These are phyloP conservation scores for Ehretia macrophylla DNA, from an alignment of 257 asterid genomes.

Conservation along the genomic window DNA sequence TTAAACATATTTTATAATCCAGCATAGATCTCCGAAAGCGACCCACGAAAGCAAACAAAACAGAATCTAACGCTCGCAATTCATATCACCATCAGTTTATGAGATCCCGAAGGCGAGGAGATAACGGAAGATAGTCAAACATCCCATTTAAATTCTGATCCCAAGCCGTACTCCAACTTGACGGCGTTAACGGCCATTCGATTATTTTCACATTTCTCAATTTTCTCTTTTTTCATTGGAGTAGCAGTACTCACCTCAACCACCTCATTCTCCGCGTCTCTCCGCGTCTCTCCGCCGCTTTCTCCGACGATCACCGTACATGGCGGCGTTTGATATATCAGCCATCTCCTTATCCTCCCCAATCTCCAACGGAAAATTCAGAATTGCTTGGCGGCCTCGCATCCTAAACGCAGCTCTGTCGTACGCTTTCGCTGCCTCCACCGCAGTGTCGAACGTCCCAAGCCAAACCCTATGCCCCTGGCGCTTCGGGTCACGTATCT, in stretches of 20 bases:
- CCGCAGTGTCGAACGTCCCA: constrained; percentile 56
- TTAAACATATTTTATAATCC: too few species aligned
- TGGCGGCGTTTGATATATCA: constrained; percentile 15
- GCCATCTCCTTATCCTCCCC: constrained; percentile 22
- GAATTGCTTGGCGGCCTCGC: constrained; percentile 67
- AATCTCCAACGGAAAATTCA: constrained; percentile 61
- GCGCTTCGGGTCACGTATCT: constrained; percentile 55
- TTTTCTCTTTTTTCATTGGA: neutral
- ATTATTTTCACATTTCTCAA: constrained; percentile 21
- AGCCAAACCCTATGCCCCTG: constrained; percentile 56
- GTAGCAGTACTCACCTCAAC: neutral
- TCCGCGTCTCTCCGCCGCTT: too few species aligned
- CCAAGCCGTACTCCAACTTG: constrained; percentile 27
- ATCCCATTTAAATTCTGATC: constrained; percentile 21
- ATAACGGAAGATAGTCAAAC: constrained; percentile 17
- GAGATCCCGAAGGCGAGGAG: constrained; percentile 13
- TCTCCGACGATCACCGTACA: constrained; percentile 4
- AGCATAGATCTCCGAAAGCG: too few species aligned
- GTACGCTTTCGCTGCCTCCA: constrained; percentile 65
- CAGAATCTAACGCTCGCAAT: too few species aligned
- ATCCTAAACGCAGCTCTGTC: constrained; percentile 61
- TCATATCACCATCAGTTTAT: constrained; percentile 14
- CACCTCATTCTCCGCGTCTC: constrained; percentile 17
- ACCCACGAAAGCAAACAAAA: too few species aligned
- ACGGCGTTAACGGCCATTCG: constrained; percentile 34